These are phyloP conservation scores for Castanea mollissima DNA, from an alignment of 306 rosid genomes.

Conservation along the genomic window DNA sequence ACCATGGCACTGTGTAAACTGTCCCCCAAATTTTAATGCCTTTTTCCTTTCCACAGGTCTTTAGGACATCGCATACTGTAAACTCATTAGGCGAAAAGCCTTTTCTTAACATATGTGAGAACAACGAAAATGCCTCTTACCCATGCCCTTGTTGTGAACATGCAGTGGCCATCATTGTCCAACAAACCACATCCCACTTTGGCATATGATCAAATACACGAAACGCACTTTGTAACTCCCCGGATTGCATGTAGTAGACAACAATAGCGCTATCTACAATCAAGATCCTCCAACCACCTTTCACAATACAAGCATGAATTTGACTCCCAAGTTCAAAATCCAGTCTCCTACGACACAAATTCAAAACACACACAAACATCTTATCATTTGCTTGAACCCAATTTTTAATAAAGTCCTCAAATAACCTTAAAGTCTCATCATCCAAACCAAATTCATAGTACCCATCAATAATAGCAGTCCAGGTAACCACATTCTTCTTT, in stretches of 20 bases:
- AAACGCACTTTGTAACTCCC: constrained; percentile 57
- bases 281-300: constrained; percentile 61
- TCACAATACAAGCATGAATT: constrained; percentile 61
- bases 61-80: constrained; percentile 66
- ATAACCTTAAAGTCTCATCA: constrained; percentile 65
- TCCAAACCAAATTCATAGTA: constrained; percentile 52
- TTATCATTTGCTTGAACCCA: constrained; percentile 56
- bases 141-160: constrained; percentile 80
- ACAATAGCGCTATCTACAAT: constrained; percentile 65
- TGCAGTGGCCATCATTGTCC: constrained; percentile 88
- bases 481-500: constrained; percentile 62
- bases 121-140: constrained; percentile 51
- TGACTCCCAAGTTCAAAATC: constrained; percentile 70
- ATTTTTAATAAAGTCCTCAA: constrained; percentile 38
- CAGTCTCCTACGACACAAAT: constrained; percentile 53
- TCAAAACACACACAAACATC: constrained; percentile 84
- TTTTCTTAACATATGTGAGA: constrained; percentile 56
- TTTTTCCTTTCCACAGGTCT: constrained; percentile 79
- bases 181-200: constrained; percentile 64
- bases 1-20: constrained; percentile 64
- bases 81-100: constrained; percentile 76
- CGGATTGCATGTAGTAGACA: constrained; percentile 69
- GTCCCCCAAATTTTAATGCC: constrained; percentile 59
- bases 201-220: constrained; percentile 56
- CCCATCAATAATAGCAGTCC: constrained; percentile 86